Percentiles rank a stretch among this genome's conserved stretches.
These are phyloP conservation scores for Fusarium oxysporum DNA, from an alignment of 2,329 filamentous ascomycete species.

Conservation along the genomic window DNA sequence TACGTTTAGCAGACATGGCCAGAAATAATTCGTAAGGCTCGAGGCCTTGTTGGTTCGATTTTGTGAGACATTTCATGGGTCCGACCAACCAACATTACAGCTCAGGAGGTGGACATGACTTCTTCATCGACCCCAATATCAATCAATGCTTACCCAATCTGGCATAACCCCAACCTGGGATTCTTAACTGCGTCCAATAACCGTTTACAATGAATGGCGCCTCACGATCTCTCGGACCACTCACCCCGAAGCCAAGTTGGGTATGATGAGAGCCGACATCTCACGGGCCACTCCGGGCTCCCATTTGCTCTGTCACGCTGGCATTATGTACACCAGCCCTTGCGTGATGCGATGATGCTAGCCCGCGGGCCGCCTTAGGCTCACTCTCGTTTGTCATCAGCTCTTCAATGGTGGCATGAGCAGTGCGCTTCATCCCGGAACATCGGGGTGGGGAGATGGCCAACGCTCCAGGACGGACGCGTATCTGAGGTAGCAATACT, in stretches of 20 bases:
- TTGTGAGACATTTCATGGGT: slow-evolving; percentile 33
- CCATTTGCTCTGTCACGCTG: slow-evolving; percentile 29
- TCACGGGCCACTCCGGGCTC: slow-evolving; percentile 35
- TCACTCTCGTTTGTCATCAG: slow-evolving; percentile 24
- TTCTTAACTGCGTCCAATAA: slow-evolving; percentile 14
- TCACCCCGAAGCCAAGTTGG: slow-evolving; percentile 28
- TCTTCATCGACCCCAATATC: slow-evolving; percentile 10
- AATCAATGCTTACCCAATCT: slow-evolving; percentile 1
- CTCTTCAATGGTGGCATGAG: slow-evolving; percentile 27
- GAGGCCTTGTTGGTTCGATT: slow-evolving; percentile 34
- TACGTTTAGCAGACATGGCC: background rate
- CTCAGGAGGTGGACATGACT: slow-evolving; percentile 8
- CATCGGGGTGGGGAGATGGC: slow-evolving; percentile 30
- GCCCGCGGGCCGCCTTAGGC: slow-evolving; percentile 38
- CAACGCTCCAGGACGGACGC: slow-evolving; percentile 4
- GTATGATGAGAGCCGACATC: slow-evolving; percentile 20
- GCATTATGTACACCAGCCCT: slow-evolving; percentile 26
- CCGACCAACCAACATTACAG: background rate
- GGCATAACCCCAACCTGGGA: slow-evolving; percentile 17
- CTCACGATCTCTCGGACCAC: slow-evolving; percentile 23
- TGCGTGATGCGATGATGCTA: slow-evolving; percentile 38
- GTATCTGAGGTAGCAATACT: slow-evolving; percentile 9
- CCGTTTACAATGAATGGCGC: slow-evolving; percentile 11
- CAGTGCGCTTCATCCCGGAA: slow-evolving; percentile 19
- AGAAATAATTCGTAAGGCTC: slow-evolving; percentile 36